Conservation (phyloP, 768 basidiomycete species). For the Rhizopogon roseolus region DNA sequence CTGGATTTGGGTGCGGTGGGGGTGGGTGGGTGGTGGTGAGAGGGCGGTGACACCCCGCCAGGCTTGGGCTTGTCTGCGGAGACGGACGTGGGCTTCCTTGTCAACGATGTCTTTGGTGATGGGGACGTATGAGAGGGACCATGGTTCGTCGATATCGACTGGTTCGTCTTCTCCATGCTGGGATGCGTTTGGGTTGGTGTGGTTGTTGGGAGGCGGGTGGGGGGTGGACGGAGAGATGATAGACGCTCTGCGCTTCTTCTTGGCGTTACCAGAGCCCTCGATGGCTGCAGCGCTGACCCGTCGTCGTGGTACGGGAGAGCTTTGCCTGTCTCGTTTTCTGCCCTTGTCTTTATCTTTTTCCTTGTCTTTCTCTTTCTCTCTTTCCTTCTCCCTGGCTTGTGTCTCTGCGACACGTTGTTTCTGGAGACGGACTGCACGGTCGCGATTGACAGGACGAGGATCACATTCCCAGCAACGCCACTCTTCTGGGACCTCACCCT, state of each 20-base stretch:
- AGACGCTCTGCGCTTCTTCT: slow-evolving; percentile 35
- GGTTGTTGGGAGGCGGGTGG: not conserved
- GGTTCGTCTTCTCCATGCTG: slow-evolving; percentile 38
- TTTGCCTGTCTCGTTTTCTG: slow-evolving; percentile 20
- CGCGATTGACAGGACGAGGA: slow-evolving; percentile 36
- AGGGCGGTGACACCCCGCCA: slow-evolving; percentile 71
- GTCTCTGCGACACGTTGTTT: slow-evolving; percentile 2
- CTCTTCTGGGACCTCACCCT: slow-evolving; percentile 61
- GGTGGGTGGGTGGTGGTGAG: slow-evolving; percentile 12
- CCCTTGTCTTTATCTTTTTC: slow-evolving; percentile 23
- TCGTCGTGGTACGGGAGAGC: slow-evolving; percentile 19
- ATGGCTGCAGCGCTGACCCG: slow-evolving; percentile 32
- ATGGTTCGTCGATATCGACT: slow-evolving; percentile 45
- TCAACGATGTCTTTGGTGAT: slow-evolving; percentile 42
- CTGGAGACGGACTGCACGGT: slow-evolving; percentile 43
- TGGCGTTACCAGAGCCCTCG: slow-evolving; percentile 26
- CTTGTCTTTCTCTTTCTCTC: slow-evolving; percentile 27
- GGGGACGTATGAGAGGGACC: slow-evolving; percentile 40
- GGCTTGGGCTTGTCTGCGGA: slow-evolving; percentile 53
- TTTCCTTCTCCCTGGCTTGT: slow-evolving; percentile 3
- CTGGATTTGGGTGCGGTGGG: slow-evolving; percentile 26
- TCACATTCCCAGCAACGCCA: slow-evolving; percentile 74
- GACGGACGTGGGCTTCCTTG: slow-evolving; percentile 39
- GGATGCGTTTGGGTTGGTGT: slow-evolving; percentile 14
- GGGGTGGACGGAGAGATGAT: slow-evolving; percentile 6